Percentiles rank a stretch among this genome's conserved stretches.
phyloP scores from a whole-genome alignment of 352 stramenopile species.

The Globisporangium radiosum region DNA sequence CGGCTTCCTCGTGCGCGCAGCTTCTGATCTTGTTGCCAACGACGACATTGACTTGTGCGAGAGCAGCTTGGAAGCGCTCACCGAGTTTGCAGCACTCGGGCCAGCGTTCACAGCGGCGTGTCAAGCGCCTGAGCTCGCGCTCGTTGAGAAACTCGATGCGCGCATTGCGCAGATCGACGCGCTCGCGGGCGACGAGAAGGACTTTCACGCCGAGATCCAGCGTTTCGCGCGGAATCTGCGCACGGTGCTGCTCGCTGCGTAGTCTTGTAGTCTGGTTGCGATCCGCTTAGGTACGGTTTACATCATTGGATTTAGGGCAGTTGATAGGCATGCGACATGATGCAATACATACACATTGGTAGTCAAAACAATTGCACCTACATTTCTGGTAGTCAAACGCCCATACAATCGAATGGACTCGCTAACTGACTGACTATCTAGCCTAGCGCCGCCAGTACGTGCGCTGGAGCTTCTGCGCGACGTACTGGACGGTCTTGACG shows the following conservation, averaged over 20 bases:
- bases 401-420: slow-evolving; percentile 7
- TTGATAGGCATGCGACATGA: too few species aligned
- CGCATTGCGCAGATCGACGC: slow-evolving; percentile 58
- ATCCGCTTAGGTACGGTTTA: too few species aligned
- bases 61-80: slow-evolving; percentile 58
- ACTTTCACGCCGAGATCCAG: slow-evolving; percentile 61
- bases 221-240: slow-evolving; percentile 46
- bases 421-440: not conserved
- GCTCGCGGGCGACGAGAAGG: slow-evolving; percentile 59
- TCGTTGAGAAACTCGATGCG: slow-evolving; percentile 41
- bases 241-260: slow-evolving; percentile 11
- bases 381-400: too few species aligned
- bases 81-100: slow-evolving; percentile 58
- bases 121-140: slow-evolving; percentile 36
- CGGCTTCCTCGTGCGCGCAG: slow-evolving; percentile 41
- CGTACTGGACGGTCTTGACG: slow-evolving; percentile 75
- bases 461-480: slow-evolving; percentile 82
- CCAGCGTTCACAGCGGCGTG: slow-evolving; percentile 51
- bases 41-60: slow-evolving; percentile 82
- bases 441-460: slow-evolving; percentile 49
- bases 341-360: too few species aligned
- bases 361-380: too few species aligned
- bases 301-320: not conserved
- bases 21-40: slow-evolving; percentile 38
- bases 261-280: not conserved